Base-by-base conservation (phyloP, 352 stramenopile genomes). In the Phytopythium boreale region DNA sequence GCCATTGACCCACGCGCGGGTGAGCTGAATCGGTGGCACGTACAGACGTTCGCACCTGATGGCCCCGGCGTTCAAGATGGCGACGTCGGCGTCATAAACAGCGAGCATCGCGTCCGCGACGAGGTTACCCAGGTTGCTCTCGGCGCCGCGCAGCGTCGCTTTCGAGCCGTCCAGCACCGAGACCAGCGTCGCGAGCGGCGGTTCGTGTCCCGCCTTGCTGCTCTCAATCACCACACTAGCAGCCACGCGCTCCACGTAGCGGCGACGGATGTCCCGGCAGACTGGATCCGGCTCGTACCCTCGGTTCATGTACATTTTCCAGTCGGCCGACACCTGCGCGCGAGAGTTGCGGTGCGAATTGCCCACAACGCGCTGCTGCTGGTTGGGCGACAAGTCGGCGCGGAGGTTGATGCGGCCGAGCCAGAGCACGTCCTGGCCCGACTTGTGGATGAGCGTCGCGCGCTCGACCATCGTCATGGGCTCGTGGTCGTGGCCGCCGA, bases 401-500 rank as follows among this genome's bases (percentile, higher is more conserved):
- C 84, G 71, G 57, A 96, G 79, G 56, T 96, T 79, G 29, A 97
- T 76, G 17, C 74, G 80, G 0, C 77, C 90, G 37, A 97, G 74
- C 88, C 88, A 97, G 29, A 93, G 86, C 9, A 77, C 87, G 56
- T 96, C 93, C 61, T 95, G 87, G 9, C 90, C 49, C 11, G 49
- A 56, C 24, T 56, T 56, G 24, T 56, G 27, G 49, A 56, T 37
- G 27, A 56, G 26, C 14, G 49, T 56, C 24, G 87, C 76, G 61
- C 82, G 66, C 63, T 92, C 74, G 56, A 92, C 89, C 56, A 92
- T 60, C 44, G 90, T 92, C 56, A 97, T 88, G 0, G 88, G 88
- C 41, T 97, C 89, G 65, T 98, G 93, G 66, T 98, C 93, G 67
- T 98, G 93, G 14, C 93, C 91, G 19, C 93, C 93, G 24, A 98